Evolutionary conservation across 148 eudicot genomes (phyloP), one percentile per base, ranked within the genome.

Genomic region (Spergularia bocconei): DNA sequence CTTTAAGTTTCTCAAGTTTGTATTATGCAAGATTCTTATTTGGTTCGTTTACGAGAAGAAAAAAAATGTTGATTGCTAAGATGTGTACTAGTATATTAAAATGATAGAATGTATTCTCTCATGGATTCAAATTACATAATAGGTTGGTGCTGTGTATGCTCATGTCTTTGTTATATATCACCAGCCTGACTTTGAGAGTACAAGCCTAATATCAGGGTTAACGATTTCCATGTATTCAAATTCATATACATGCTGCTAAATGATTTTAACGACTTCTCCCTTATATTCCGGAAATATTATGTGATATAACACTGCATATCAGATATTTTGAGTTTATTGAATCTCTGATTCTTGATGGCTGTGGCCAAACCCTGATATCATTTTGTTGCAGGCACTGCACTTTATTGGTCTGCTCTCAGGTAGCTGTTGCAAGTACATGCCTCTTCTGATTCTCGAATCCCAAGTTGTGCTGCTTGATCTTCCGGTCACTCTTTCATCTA

Each of bases 371-470:
- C 15, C 2, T 21, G 25, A 13, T 50, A 12, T 14, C 50, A 20
- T 47, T 62, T 78, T 16, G 21, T 20, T 63, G 60, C 91, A 92
- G 97, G 93, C 88, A 62, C 73, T 93, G 67, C 87, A 68, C 57
- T 93, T 91, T 77, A 73, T 91, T 33, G 88, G 89, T 56, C 85
- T 93, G 78, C 82, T 93, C 74, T 85, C 86, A 54, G 98, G 98
- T 29, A 85, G 89, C 80, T 83, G 74, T 71, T 91, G 88, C 65
- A 88, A 86, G 29, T 93, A 91, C 41, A 93, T 91, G 98, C 96
- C 98, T 47, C 67, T 93, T 38, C 84, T 93, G 75, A 67, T 88
- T 70, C 71, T 87, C 25, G 88, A 91, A 79, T 84, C 76, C 63
- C 33, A 5, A 23, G 78, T 77, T 14, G 93, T 91, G 38, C 76